A percentile compares a stretch with the other conserved stretches of the same genome.
Conservation (phyloP, 23 red algal genomes). For the Gracilaria gracilis region DNA sequence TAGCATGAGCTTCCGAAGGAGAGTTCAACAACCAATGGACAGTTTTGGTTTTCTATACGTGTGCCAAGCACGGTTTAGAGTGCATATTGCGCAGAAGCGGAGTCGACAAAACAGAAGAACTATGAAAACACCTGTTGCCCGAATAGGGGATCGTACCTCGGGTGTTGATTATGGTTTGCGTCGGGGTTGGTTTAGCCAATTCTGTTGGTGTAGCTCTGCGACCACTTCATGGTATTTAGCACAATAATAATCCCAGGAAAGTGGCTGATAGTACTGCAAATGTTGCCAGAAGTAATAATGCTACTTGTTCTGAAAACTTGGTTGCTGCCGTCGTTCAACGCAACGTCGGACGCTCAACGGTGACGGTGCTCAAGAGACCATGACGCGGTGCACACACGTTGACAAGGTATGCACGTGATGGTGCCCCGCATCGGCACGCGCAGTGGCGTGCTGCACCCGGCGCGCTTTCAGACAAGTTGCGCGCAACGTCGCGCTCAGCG, state of each 20-base stretch:
- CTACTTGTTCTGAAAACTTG: no score
- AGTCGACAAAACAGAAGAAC: background rate
- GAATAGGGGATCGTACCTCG: slow-evolving; percentile 46
- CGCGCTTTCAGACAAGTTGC: slow-evolving; percentile 47
- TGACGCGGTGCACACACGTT: no score
- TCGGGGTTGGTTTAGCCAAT: slow-evolving; percentile 59
- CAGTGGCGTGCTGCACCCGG: slow-evolving; percentile 22
- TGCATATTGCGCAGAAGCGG: background rate
- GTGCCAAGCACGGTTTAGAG: background rate
- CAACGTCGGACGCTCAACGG: no score
- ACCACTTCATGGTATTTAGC: slow-evolving; percentile 49
- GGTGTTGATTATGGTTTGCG: slow-evolving; percentile 78
- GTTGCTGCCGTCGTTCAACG: no score
- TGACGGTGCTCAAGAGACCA: no score
- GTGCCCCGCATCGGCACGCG: no score
- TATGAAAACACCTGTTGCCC: background rate
- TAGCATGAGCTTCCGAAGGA: background rate
- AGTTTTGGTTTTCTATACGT: background rate
- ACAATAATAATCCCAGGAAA: slow-evolving; percentile 9
- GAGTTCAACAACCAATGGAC: background rate
- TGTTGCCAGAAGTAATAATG: slow-evolving; percentile 11
- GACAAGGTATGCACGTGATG: no score
- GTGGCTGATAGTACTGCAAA: slow-evolving; percentile 44
- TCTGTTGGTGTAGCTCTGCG: slow-evolving; percentile 60
- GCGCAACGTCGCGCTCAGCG: slow-evolving; percentile 29